A percentile compares a stretch with the other conserved stretches of the same genome.
Conservation (phyloP, 2,329 filamentous ascomycete species). For the Polytolypa hystricis region DNA sequence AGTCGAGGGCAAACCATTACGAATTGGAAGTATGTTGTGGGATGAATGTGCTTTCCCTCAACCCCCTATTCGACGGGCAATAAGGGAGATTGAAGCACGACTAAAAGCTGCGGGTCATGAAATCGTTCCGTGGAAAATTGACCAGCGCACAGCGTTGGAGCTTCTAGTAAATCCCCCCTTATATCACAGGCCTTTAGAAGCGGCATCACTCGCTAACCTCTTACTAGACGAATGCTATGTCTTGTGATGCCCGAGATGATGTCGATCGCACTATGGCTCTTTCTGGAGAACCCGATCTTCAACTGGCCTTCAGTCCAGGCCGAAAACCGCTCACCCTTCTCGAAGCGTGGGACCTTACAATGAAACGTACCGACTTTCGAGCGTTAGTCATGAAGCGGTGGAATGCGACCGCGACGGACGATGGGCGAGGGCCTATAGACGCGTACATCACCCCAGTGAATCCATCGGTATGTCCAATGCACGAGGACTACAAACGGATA, state of each 20-base stretch:
- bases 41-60: constrained; percentile 51
- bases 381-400: constrained; percentile 10
- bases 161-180: not conserved
- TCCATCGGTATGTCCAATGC: not conserved
- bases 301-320: constrained; percentile 19
- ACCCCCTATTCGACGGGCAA: constrained; percentile 46
- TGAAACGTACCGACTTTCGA: constrained; percentile 3
- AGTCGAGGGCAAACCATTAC: constrained; percentile 35
- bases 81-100: constrained; percentile 42
- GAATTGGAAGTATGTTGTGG: constrained; percentile 46
- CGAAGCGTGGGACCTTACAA: constrained; percentile 4
- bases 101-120: constrained; percentile 31
- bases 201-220: constrained; percentile 34
- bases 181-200: constrained; percentile 37
- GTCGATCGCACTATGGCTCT: constrained; percentile 39
- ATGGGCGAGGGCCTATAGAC: constrained; percentile 5
- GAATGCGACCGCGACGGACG: constrained; percentile 7
- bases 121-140: constrained; percentile 18
- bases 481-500: constrained; percentile 1
- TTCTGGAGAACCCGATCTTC: constrained; percentile 45
- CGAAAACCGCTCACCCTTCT: constrained; percentile 3
- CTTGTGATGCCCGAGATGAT: constrained; percentile 47
- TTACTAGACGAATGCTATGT: constrained; percentile 27
- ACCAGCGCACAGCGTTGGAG: not conserved
- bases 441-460: constrained; percentile 8